A percentile compares a stretch with the other conserved stretches of the same genome.
phyloP scores from a whole-genome alignment of 2,329 filamentous ascomycete genomes.

The Aspergillus bombycis region DNA sequence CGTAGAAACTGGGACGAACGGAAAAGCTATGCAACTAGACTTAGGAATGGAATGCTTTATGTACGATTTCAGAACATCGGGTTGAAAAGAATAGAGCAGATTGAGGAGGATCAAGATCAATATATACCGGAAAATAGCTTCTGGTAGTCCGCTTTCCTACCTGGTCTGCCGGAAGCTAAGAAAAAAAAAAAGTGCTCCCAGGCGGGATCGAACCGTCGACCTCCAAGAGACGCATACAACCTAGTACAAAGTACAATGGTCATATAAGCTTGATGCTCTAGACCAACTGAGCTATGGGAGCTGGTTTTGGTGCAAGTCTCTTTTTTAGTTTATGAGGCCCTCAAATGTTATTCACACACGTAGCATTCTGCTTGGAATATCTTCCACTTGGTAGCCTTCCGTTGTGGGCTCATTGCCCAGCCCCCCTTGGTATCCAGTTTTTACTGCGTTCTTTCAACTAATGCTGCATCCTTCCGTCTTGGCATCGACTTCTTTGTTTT shows the following conservation, averaged over 20 bases:
- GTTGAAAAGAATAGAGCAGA: too few relatives aligned
- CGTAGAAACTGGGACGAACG: not conserved
- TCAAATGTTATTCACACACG: rapidly evolving
- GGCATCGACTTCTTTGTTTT: not conserved
- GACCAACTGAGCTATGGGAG: constrained; percentile 6
- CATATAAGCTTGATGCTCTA: not conserved
- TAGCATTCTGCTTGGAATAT: too few relatives aligned
- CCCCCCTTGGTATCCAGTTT: too few relatives aligned
- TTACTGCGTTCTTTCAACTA: not conserved
- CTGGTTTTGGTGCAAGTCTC: not conserved
- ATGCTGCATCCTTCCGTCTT: not conserved
- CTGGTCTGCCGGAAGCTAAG: too few relatives aligned
- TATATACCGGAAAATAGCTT: not conserved
- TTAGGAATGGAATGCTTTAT: too few relatives aligned
- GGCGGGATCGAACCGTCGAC: not conserved
- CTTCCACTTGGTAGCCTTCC: not conserved
- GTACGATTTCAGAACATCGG: too few relatives aligned
- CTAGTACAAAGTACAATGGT: not conserved
- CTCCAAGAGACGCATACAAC: not conserved
- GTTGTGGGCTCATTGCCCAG: not conserved
- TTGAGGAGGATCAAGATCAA: not conserved
- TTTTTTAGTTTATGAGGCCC: not conserved
- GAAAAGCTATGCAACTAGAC: too few relatives aligned
- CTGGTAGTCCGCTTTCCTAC: not conserved
- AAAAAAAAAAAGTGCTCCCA: not conserved